Conservation (phyloP, 129 eudicot species). For the Logfia minima region DNA sequence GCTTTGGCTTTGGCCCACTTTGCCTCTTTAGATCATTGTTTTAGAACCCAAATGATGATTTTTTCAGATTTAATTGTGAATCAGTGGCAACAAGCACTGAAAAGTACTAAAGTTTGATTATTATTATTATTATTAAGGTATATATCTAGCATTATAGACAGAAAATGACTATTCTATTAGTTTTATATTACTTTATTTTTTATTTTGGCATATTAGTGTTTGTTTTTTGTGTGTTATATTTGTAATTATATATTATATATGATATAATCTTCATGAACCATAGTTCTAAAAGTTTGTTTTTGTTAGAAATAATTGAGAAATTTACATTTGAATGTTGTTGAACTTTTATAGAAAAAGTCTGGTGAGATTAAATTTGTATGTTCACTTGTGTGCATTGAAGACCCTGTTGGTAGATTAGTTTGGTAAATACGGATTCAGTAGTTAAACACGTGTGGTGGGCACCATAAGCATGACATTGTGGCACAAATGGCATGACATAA, state of each 20-base stretch:
- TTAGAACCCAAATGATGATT: neutral
- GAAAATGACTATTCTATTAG: neutral
- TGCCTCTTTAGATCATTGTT: neutral
- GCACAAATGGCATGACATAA: neutral
- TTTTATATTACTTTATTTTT: too few species aligned
- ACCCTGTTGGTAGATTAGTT: conserved; percentile 1
- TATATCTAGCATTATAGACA: neutral
- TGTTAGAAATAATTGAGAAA: neutral
- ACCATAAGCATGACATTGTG: conserved; percentile 10
- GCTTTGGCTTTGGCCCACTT: neutral
- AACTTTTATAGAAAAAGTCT: neutral
- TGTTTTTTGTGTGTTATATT: neutral
- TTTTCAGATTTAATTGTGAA: neutral
- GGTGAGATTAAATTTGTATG: neutral
- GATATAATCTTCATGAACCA: neutral
- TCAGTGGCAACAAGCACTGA: too few species aligned
- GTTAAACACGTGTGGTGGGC: neutral
- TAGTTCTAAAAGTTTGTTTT: neutral
- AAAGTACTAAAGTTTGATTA: too few species aligned
- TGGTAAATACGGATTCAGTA: neutral
- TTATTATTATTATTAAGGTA: too few species aligned
- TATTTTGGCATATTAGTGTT: neutral
- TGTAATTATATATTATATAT: too few species aligned
- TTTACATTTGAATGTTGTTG: too few species aligned
- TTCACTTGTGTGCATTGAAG: neutral